These are phyloP conservation scores for Fusarium torreyae DNA, from an alignment of 2,329 filamentous ascomycete genomes.

Conservation along the genomic window DNA sequence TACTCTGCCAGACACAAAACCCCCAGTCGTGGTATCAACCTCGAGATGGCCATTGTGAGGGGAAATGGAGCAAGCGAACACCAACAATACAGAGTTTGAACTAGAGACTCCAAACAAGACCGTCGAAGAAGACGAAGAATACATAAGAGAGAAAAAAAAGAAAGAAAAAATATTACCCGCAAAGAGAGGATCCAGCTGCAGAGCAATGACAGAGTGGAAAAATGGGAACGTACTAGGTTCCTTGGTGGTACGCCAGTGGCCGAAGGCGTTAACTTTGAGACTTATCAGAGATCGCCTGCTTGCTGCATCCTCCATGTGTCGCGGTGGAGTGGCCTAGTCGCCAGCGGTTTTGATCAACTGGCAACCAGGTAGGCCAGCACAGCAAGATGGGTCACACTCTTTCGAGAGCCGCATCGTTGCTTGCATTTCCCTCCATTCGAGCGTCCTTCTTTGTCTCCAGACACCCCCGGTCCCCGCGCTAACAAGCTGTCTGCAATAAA, in stretches of 20 bases:
- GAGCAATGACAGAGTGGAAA: conserved; percentile 32
- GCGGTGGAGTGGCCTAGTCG: conserved; percentile 75
- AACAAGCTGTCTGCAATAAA: conserved; percentile 73
- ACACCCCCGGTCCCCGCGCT: conserved; percentile 67
- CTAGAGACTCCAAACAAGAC: conserved; percentile 10
- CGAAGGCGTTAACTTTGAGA: conserved; percentile 52
- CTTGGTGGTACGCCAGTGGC: conserved; percentile 48
- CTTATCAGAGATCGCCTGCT: conserved; percentile 62
- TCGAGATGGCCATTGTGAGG: conserved; percentile 17
- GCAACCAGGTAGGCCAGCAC: conserved; percentile 89
- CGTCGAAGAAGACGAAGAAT: conserved; percentile 2
- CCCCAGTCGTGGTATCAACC: conserved; percentile 23
- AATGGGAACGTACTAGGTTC: conserved; percentile 46
- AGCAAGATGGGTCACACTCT: conserved; percentile 83
- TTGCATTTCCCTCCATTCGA: conserved; percentile 67
- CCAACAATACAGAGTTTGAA: conserved; percentile 26
- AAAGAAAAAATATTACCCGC: conserved; percentile 26
- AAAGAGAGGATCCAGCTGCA: conserved; percentile 32
- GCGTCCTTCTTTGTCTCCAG: conserved; percentile 58
- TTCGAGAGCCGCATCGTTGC: conserved; percentile 76
- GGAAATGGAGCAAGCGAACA: conserved; percentile 11
- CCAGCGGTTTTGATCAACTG: conserved; percentile 80
- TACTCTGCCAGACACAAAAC: conserved; percentile 34
- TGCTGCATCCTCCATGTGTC: conserved; percentile 60
- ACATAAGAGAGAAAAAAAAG: conserved; percentile 6